phyloP scores from a whole-genome alignment of 148 eudicot species.

The Cornus kousa region DNA sequence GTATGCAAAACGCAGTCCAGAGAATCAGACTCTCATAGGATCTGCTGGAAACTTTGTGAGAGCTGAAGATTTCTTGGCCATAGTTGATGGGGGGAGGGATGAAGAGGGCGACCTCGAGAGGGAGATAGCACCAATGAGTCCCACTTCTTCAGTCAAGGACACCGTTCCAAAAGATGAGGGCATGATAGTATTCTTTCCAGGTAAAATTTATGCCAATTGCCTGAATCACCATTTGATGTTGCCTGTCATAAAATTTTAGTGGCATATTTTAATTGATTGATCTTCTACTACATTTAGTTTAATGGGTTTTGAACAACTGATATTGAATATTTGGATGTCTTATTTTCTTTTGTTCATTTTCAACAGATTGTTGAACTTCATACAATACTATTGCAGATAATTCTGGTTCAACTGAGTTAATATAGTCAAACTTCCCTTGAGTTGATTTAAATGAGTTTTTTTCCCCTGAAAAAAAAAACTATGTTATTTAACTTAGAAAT shows the following conservation, averaged over 20 bases:
- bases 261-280: background rate
- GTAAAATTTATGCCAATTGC: conserved; percentile 27
- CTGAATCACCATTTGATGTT: background rate
- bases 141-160: conserved; percentile 36
- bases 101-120: conserved; percentile 82
- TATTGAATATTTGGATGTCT: background rate
- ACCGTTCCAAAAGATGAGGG: conserved; percentile 60
- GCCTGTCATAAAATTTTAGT: background rate
- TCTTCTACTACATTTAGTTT: background rate
- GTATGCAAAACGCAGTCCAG: conserved; percentile 80
- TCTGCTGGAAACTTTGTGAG: conserved; percentile 81
- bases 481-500: too few relatives aligned
- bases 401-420: too few relatives aligned
- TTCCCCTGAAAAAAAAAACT: too few relatives aligned
- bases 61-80: conserved; percentile 82
- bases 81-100: conserved; percentile 67
- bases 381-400: too few relatives aligned
- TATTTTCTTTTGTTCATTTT: too few relatives aligned
- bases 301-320: background rate
- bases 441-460: too few relatives aligned
- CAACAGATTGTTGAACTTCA: background rate
- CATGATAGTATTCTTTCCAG: conserved; percentile 92
- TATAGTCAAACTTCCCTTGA: too few relatives aligned
- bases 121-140: conserved; percentile 45
- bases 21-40: conserved; percentile 76